phyloP scores from a whole-genome alignment of 495 filamentous ascomycete genomes.

The Aspergillus ellipticus region DNA sequence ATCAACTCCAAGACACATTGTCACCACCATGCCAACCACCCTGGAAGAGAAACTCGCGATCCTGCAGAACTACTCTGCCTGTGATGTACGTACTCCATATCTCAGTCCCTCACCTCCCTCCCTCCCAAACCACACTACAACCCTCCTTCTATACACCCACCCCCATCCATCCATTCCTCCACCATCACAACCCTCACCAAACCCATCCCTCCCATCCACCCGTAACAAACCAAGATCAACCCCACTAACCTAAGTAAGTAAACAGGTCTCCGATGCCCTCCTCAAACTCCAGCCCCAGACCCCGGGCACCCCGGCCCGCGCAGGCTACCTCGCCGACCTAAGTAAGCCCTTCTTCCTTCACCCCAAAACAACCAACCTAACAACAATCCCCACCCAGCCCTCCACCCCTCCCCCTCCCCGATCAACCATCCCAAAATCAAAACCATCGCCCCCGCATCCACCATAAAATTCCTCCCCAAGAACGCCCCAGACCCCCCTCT shows the following conservation, averaged over 20 bases:
- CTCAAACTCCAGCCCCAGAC: constrained; percentile 53
- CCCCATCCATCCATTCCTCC: neutral
- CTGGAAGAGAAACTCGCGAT: constrained; percentile 33
- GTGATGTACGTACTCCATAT: too few relatives aligned
- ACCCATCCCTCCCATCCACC: neutral
- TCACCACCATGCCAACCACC: constrained; percentile 22
- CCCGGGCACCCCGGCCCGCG: constrained; percentile 32
- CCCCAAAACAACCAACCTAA: constrained; percentile 3
- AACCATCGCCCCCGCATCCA: constrained; percentile 57
- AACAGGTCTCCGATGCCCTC: constrained; percentile 62
- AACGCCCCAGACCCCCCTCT: constrained; percentile 21
- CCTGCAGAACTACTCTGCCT: constrained; percentile 43
- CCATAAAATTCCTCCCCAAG: constrained; percentile 60
- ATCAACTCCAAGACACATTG: neutral
- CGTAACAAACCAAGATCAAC: neutral
- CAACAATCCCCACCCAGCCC: neutral
- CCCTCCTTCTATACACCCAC: too few relatives aligned
- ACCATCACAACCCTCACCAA: neutral
- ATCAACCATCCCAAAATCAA: constrained; percentile 34
- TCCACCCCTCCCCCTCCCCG: constrained; percentile 33
- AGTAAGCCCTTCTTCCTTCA: constrained; percentile 30
- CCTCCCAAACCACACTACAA: too few relatives aligned
- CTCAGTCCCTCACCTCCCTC: too few relatives aligned
- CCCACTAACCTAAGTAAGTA: neutral
- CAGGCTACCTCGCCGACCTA: constrained; percentile 61